These are phyloP conservation scores for Chionographis japonica DNA, from an alignment of 106 monocot species.

Conservation along the genomic window DNA sequence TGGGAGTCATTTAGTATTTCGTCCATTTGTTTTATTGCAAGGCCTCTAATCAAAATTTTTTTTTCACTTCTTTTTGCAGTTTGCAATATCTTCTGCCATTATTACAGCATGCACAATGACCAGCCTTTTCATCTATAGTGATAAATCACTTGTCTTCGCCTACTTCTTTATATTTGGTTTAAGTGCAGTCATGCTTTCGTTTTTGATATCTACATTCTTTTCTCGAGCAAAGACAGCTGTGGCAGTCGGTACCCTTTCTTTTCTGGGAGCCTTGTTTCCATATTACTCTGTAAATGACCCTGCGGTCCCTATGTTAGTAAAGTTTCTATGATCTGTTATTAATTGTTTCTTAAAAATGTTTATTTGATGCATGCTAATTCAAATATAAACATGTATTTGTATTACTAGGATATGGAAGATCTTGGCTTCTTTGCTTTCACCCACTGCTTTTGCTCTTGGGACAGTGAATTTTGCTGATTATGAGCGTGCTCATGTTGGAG, in stretches of 20 bases:
- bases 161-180: conserved; percentile 81
- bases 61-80: conserved; percentile 45
- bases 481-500: conserved; percentile 91
- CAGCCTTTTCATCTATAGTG: conserved; percentile 85
- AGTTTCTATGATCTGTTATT: not conserved
- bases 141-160: conserved; percentile 74
- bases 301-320: conserved; percentile 62
- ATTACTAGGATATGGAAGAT: conserved; percentile 64
- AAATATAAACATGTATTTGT: conserved; percentile 8
- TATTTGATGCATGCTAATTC: not conserved
- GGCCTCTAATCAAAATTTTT: conserved; percentile 14
- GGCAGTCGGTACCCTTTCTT: conserved; percentile 88
- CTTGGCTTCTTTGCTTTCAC: conserved; percentile 76
- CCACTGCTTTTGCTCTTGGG: conserved; percentile 88
- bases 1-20: no score
- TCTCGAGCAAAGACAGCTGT: conserved; percentile 90
- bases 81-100: conserved; percentile 81
- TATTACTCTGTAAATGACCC: conserved; percentile 90
- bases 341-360: conserved; percentile 4
- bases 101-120: conserved; percentile 79
- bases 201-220: conserved; percentile 87
- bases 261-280: conserved; percentile 84
- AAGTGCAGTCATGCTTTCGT: conserved; percentile 83
- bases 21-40: not conserved
- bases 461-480: conserved; percentile 95